These are phyloP conservation scores for Pseudotsuga menziesii DNA, from an alignment of 75 land plant species.

Conservation along the genomic window DNA sequence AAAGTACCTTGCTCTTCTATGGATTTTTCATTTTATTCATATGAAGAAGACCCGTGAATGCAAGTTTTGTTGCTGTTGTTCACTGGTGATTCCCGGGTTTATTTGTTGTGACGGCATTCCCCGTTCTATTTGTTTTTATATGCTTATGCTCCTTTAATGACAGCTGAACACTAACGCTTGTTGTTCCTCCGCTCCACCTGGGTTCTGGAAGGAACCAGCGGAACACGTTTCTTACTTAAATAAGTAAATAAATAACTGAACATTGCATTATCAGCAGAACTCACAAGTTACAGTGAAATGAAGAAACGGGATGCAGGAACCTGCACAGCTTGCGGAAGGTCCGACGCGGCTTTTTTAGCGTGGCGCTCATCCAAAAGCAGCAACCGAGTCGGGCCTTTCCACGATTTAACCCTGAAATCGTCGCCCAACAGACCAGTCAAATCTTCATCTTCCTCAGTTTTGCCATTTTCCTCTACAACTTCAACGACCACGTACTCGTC, in stretches of 20 bases:
- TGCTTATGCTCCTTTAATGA: no score
- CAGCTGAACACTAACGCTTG: no score
- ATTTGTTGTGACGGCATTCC: no score
- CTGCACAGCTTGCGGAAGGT: constrained; percentile 83
- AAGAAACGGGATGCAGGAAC: constrained; percentile 21
- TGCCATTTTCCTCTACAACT: constrained; percentile 29
- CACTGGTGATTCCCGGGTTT: no score
- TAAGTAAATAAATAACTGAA: neutral
- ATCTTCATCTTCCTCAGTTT: constrained; percentile 20
- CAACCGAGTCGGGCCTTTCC: constrained; percentile 84
- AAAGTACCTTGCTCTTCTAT: no score
- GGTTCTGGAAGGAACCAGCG: no score
- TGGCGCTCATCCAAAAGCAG: constrained; percentile 78
- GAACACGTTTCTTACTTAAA: no score
- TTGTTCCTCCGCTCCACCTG: no score
- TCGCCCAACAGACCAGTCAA: constrained; percentile 44
- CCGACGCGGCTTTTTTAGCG: constrained; percentile 32
- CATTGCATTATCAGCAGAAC: neutral
- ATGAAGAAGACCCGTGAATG: no score
- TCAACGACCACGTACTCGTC: constrained; percentile 30
- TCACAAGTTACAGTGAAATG: constrained; percentile 9
- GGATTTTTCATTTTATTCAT: no score
- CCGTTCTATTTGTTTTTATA: no score
- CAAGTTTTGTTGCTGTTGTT: no score
- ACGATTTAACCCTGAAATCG: constrained; percentile 28